Evolutionary conservation across 106 monocot genomes (phyloP), one percentile per base, ranked within the genome.

Genomic region (Agapanthus africanus): DNA sequence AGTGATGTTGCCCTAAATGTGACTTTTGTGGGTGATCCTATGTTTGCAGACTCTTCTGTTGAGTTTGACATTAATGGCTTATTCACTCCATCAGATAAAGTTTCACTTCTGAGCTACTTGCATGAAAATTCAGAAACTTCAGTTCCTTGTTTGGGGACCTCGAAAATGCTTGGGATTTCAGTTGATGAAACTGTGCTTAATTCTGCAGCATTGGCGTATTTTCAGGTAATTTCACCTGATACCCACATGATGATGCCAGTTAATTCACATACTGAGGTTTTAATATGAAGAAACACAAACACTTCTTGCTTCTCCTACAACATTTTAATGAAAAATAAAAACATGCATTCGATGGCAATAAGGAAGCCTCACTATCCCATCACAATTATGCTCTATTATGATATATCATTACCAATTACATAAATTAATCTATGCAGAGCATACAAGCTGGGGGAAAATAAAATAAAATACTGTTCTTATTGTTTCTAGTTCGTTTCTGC

Each of bases 11-110:
- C 86, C 33, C 54, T 99, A 40, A 93, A 99, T 83, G 81, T 85
- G 33, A 99, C 87, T 69, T 74, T 92, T 65, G 76, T 82, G 32
- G 68, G 80, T 71, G 83, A 85, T 33, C 99, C 92, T 32, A 26
- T 81, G 23, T 74, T 87, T 44, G 72, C 72, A 40, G 75, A 88
- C 47, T 80, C 86, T 23, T 90, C 85, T 63, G 51, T 93, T 27
- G 93, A 85, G 76, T 80, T 99, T 66, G 77, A 83, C 39, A 79
- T 99, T 59, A 73, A 93, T 85, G 99, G 99, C 6, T 72, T 99
- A 35, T 85, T 99, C 77, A 69, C 66, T 44, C 42, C 78, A 65
- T 77, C 78, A 67, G 34, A 69, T 71, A 52, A 71, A 67, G 39
- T 4, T 28, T 25, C 66, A 34, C 25, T 40, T 22, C 11, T 25